Conservation (phyloP, 352 stramenopile species). For the Globisporangium spiculum region DNA sequence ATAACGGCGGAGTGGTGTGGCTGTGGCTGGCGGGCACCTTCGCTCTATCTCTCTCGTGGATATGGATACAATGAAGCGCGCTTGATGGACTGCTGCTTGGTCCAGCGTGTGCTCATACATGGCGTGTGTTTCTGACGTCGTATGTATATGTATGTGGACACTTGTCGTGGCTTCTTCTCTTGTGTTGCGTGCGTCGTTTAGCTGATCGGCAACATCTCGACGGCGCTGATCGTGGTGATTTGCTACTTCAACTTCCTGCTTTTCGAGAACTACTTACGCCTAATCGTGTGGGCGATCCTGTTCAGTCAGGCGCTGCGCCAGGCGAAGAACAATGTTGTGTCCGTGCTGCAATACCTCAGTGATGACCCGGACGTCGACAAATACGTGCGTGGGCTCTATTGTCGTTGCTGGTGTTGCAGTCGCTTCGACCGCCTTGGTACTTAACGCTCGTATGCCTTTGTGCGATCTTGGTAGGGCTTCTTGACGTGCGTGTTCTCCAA, state of each 20-base stretch:
- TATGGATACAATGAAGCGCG: neutral
- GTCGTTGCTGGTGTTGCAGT: neutral
- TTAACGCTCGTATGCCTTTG: neutral
- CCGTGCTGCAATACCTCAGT: conserved; percentile 83
- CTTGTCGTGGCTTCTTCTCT: conserved; percentile 7
- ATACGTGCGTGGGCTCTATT: conserved; percentile 41
- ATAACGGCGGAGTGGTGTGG: no score
- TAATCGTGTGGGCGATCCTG: conserved; percentile 87
- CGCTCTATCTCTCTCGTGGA: neutral
- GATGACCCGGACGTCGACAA: conserved; percentile 70
- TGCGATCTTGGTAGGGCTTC: conserved; percentile 49
- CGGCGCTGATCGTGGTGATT: conserved; percentile 78
- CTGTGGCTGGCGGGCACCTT: no score
- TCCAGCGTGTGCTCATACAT: neutral
- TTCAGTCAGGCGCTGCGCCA: conserved; percentile 84
- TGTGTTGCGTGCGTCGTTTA: conserved; percentile 14
- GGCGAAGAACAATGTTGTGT: conserved; percentile 83
- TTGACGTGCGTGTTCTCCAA: conserved; percentile 80
- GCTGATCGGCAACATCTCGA: conserved; percentile 87
- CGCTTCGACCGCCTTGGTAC: neutral
- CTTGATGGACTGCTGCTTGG: no score
- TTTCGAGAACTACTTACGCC: conserved; percentile 86
- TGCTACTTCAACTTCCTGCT: conserved; percentile 90
- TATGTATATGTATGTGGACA: neutral
- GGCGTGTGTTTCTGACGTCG: neutral